A percentile compares a stretch with the other conserved stretches of the same genome.
These are phyloP conservation scores for Yamadazyma pseudoaaseri DNA, from an alignment of 1,139 yeast genomes.

Conservation along the genomic window DNA sequence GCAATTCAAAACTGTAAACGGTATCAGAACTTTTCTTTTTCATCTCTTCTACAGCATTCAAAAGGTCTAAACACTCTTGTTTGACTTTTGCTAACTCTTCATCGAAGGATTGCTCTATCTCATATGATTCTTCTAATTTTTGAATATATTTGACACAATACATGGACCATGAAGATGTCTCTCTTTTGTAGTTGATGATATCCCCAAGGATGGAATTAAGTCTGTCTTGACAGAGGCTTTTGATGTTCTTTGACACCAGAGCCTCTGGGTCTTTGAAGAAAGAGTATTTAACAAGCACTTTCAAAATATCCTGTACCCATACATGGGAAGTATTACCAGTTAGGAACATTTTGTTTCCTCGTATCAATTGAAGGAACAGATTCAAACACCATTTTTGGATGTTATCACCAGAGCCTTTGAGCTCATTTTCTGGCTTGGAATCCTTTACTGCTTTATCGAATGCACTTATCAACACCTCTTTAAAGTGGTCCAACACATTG, in stretches of 20 bases:
- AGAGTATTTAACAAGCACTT: conserved; percentile 51
- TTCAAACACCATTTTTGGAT: conserved; percentile 69
- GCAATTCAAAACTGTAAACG: conserved; percentile 56
- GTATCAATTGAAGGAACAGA: conserved; percentile 55
- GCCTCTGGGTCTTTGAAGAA: conserved; percentile 41
- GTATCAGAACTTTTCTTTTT: conserved; percentile 18
- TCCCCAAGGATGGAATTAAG: conserved; percentile 66
- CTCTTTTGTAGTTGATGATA: conserved; percentile 44
- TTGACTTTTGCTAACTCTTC: conserved; percentile 51
- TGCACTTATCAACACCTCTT: conserved; percentile 22
- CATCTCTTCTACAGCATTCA: conserved; percentile 20
- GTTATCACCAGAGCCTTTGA: conserved; percentile 34
- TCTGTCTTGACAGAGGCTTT: conserved; percentile 53
- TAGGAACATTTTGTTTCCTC: conserved; percentile 40
- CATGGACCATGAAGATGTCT: conserved; percentile 61
- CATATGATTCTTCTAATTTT: conserved; percentile 21
- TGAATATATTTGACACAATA: conserved; percentile 34
- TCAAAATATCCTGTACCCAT: conserved; percentile 47
- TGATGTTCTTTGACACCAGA: conserved; percentile 28
- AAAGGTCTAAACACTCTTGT: conserved; percentile 47
- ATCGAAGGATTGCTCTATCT: conserved; percentile 49
- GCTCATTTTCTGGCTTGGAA: conserved; percentile 14
- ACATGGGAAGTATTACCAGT: conserved; percentile 4
- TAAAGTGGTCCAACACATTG: conserved; percentile 19
- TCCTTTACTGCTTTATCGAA: conserved; percentile 25